A percentile compares a stretch with the other conserved stretches of the same genome.
These are phyloP conservation scores for Hypholoma sublateritium DNA, from an alignment of 768 basidiomycete genomes.

Conservation along the genomic window DNA sequence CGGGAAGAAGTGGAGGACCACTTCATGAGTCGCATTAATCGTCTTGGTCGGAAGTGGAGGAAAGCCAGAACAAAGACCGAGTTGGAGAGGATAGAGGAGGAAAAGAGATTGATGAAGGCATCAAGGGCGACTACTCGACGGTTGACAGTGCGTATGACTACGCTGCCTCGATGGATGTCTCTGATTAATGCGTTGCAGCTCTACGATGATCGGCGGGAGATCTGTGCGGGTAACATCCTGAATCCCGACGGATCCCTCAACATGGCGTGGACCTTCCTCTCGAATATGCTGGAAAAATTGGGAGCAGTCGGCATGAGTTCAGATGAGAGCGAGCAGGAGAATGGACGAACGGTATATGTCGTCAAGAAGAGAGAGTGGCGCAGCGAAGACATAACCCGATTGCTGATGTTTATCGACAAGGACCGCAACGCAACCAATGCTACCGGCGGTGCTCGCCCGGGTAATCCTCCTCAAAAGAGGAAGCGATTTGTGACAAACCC, in stretches of 20 bases:
- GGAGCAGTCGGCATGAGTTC: conserved; percentile 8
- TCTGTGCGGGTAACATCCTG: background rate
- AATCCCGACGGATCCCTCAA: conserved; percentile 1
- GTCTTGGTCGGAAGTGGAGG: too few relatives aligned
- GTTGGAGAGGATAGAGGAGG: too few relatives aligned
- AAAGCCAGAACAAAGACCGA: too few relatives aligned
- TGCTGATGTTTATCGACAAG: background rate
- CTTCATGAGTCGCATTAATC: too few relatives aligned
- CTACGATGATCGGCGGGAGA: background rate
- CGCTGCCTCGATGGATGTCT: too few relatives aligned
- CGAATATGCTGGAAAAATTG: background rate
- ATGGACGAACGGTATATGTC: background rate
- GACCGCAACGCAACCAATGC: background rate
- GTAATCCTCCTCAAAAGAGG: conserved; percentile 1
- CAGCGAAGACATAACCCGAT: background rate
- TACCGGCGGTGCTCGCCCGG: background rate
- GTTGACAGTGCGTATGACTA: too few relatives aligned
- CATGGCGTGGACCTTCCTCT: background rate
- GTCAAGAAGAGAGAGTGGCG: background rate
- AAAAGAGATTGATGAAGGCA: too few relatives aligned
- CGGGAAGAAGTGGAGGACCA: too few relatives aligned
- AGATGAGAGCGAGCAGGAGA: conserved; percentile 3
- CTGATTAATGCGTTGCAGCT: too few relatives aligned
- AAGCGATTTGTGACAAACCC: background rate
- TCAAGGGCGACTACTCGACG: too few relatives aligned